Evolutionary conservation across 2,329 filamentous ascomycete genomes (phyloP).

Genomic region (Ramichloridium luteum): DNA sequence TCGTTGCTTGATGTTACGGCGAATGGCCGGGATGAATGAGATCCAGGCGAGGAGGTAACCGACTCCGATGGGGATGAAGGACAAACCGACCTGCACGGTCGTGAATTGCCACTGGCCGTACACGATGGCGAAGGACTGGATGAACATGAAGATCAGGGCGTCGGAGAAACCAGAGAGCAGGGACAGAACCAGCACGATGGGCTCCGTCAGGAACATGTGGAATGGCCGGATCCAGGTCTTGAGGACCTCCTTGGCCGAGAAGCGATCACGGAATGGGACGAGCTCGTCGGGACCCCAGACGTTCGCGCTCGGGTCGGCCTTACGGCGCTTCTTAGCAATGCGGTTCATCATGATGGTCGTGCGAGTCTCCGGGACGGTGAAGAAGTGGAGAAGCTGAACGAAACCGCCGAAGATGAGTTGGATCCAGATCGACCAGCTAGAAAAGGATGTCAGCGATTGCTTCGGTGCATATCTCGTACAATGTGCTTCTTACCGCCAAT

Average conservation of each 20-base stretch:
- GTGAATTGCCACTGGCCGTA: conserved; percentile 56
- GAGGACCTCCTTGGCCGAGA: conserved; percentile 33
- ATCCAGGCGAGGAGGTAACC: conserved; percentile 55
- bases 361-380: conserved; percentile 68
- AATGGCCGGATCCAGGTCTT: conserved; percentile 55
- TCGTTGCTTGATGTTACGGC: conserved; percentile 40
- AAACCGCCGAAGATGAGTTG: conserved; percentile 69
- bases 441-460: conserved; percentile 1
- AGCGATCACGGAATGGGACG: conserved; percentile 30
- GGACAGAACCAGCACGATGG: conserved; percentile 60
- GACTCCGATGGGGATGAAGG: conserved; percentile 55
- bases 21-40: conserved; percentile 45
- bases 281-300: conserved; percentile 69
- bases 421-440: conserved; percentile 72
- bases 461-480: neutral
- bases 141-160: conserved; percentile 69
- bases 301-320: conserved; percentile 42
- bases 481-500: conserved; percentile 43
- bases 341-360: conserved; percentile 67
- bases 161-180: conserved; percentile 64
- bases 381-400: conserved; percentile 47
- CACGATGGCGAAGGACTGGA: conserved; percentile 59
- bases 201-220: conserved; percentile 65
- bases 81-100: conserved; percentile 46
- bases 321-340: conserved; percentile 62